Evolutionary conservation across 768 basidiomycete species (phyloP).

Genomic region (Lepiota brunneoincarnata): DNA sequence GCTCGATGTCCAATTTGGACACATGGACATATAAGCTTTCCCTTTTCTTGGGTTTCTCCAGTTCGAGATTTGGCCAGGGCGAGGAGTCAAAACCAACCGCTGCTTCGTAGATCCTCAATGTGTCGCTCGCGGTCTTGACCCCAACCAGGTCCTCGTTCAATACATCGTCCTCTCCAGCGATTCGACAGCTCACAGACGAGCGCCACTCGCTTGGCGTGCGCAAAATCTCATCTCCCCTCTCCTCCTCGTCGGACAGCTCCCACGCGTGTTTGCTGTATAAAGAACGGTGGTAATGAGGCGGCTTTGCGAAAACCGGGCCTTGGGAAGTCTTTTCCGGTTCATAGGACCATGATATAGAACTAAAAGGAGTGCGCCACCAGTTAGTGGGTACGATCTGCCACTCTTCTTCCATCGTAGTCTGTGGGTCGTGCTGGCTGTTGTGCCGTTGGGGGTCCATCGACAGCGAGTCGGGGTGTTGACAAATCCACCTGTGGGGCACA

Average conservation of each 20-base stretch:
- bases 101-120: constrained; percentile 35
- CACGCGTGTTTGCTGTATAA: constrained; percentile 16
- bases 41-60: constrained; percentile 9
- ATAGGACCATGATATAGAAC: constrained; percentile 40
- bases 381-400: constrained; percentile 37
- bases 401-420: constrained; percentile 29
- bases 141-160: constrained; percentile 41
- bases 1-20: constrained; percentile 30
- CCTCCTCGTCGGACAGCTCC: constrained; percentile 13
- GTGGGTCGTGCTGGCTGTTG: constrained; percentile 9
- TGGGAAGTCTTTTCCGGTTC: constrained; percentile 16
- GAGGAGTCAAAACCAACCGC: constrained; percentile 39
- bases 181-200: constrained; percentile 9
- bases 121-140: constrained; percentile 34
- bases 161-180: constrained; percentile 21
- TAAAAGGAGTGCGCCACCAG: constrained; percentile 41
- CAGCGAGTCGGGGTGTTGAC: constrained; percentile 1
- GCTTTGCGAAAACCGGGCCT: constrained; percentile 23
- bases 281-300: constrained; percentile 31
- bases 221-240: background rate
- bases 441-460: constrained; percentile 4
- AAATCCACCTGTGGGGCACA: constrained; percentile 1
- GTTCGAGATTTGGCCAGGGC: constrained; percentile 17
- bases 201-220: constrained; percentile 9
- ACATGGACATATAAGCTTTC: constrained; percentile 20